Base-by-base conservation (phyloP, 176 grass and related monocot species). In the Leersia perrieri region DNA sequence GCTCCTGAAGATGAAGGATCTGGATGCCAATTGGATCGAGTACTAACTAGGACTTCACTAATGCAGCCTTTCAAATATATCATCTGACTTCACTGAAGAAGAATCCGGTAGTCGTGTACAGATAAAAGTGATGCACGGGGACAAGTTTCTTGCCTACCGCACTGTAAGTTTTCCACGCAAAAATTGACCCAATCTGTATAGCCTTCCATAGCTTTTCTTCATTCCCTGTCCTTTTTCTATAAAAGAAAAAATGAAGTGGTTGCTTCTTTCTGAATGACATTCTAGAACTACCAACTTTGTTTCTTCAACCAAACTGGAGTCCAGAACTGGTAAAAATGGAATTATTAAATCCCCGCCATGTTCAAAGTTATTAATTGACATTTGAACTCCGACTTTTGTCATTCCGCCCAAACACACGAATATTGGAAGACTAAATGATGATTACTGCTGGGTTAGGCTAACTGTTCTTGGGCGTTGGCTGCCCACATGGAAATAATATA, bases 1-100 rank as follows among this genome's bases (percentile, higher is more conserved):
- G 92, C 76, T 98, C 12, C 83, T 87, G 72, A 93, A 98, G 71
- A 66, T 95, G 63, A 88, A 95, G 76, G 90, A 95, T 68, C 80
- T 95, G 69, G 86, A 94, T 76, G 88, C 89, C 53, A 87, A 98
- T 60, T 93, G 90, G 92, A 87, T 93, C 2, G 84, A 93, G 10
- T 86, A 91, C 38, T 88, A 66, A 45, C 14, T 47, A 6, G 33
- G 15, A 32, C 22, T 53, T 49, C 9, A 58, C 58, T 39, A 11
- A 39, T 69, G 3, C 6, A 11, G 14, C 55, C 62, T 60, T 69
- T 16, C n/a, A 15, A 33, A 64, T 32, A 3, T 10, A 32, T 78
- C 13, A 27, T 82, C 41, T 70, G 42, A 40, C n/a, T 53, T 11
- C 53, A 23, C n/a, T 58, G n/a, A 58, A 25, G 53, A 25, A 23